Base-by-base conservation (phyloP, 129 eudicot genomes). In the Lactuca saligna region DNA sequence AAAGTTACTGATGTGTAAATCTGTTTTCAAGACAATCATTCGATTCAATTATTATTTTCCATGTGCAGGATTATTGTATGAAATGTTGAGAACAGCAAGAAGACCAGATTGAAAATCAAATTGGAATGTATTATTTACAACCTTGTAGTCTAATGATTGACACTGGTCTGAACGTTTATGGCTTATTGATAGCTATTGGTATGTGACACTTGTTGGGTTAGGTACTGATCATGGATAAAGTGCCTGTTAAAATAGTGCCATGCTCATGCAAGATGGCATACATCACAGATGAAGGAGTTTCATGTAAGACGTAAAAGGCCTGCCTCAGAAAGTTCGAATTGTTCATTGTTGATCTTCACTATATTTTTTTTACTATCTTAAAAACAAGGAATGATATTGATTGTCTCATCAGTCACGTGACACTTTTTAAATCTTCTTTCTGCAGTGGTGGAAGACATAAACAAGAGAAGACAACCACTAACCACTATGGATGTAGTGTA, bases 361-460 rank as follows among this genome's bases (percentile, higher is more conserved):
- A 41, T 44, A 54, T n/a, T n/a, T n/a, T 17, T 59, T 31, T 63
- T 44, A 46, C 17, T 38, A 68, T 69, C 51, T 17, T 69, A 4
- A 56, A 76, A 60, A 51, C 15, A 60, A 55, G n/a, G 31, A 59
- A 25, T 60, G 34, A 44, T 33, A 53, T 77, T 41, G 58, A 15
- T 41, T 46, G 17, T 37, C 55, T 44, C 17, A 13, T 32, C 15
- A 70, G 16, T 44, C 64, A 57, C 25, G 10, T 57, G 69, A 66
- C 70, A 14, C 39, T 56, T 9, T 59, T 25, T 35, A 9, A 54
- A 35, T 44, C 71, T 74, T 66, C 66, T 54, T 50, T 42, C 61
- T 76, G 75, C 84, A 93, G 98, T 93, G 87, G 98, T 93, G 82
- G 98, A 93, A 78, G 98, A 93, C 80, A 86, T 93, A 71, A 85